Conservation (phyloP, 495 filamentous ascomycete genomes). For the Penicillium alfredii region DNA sequence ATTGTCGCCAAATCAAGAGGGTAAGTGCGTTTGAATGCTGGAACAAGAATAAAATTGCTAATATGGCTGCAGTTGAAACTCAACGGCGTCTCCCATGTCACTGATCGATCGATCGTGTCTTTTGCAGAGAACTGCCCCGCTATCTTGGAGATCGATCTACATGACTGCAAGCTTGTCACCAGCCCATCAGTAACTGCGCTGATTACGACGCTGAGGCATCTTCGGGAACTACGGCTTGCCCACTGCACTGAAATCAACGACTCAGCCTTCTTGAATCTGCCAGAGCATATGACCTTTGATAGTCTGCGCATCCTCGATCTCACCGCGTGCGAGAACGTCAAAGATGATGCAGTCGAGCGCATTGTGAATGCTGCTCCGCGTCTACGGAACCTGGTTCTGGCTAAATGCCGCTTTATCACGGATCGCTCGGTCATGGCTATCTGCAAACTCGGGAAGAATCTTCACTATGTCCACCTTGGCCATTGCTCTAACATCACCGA, state of each 20-base stretch:
- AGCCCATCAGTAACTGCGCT: constrained; percentile 76
- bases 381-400: constrained; percentile 84
- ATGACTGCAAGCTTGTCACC: constrained; percentile 73
- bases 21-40: constrained; percentile 47
- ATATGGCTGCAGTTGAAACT: constrained; percentile 72
- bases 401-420: constrained; percentile 89
- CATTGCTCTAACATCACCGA: constrained; percentile 93
- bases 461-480: constrained; percentile 93
- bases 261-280: constrained; percentile 77
- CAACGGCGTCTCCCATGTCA: constrained; percentile 77
- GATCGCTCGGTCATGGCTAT: constrained; percentile 85
- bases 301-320: constrained; percentile 90
- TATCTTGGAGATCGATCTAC: constrained; percentile 92
- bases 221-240: constrained; percentile 82
- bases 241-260: constrained; percentile 81
- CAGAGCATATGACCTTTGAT: constrained; percentile 63
- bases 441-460: constrained; percentile 82
- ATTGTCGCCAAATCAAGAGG: constrained; percentile 80
- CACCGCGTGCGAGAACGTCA: constrained; percentile 75
- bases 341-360: constrained; percentile 78
- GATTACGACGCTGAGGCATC: constrained; percentile 64
- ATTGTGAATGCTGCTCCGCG: constrained; percentile 83
- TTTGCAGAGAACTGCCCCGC: constrained; percentile 85
- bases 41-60: not conserved
- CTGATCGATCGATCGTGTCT: constrained; percentile 70